Evolutionary conservation across 208 protist genomes (phyloP).

Genomic region (Trypanosoma mega): DNA sequence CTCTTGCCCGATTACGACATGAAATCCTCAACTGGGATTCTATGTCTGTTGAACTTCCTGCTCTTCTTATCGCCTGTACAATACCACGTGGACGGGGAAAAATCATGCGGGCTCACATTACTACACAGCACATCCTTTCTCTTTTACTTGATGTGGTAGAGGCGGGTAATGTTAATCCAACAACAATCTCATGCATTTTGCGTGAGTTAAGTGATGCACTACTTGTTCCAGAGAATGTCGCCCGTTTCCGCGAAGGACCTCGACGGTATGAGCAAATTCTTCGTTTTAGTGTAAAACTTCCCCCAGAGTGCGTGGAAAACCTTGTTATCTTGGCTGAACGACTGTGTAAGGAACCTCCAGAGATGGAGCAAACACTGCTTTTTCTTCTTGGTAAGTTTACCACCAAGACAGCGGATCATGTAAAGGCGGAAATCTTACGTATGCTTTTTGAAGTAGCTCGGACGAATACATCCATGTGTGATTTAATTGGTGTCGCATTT

Average conservation of each 20-base stretch:
- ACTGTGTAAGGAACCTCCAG: constrained; percentile 63
- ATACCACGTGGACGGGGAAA: constrained; percentile 52
- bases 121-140: constrained; percentile 67
- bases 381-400: constrained; percentile 46
- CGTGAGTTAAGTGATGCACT: constrained; percentile 84
- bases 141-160: constrained; percentile 62
- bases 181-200: constrained; percentile 52
- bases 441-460: constrained; percentile 90
- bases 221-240: constrained; percentile 56
- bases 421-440: constrained; percentile 74
- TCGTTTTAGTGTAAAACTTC: constrained; percentile 44
- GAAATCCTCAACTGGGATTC: constrained; percentile 58
- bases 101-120: constrained; percentile 54
- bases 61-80: constrained; percentile 55
- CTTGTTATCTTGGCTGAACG: constrained; percentile 83
- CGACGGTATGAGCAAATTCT: constrained; percentile 62
- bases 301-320: constrained; percentile 69
- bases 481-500: constrained; percentile 59
- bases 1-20: constrained; percentile 36
- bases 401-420: constrained; percentile 36
- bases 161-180: neutral
- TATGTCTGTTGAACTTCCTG: constrained; percentile 54
- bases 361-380: constrained; percentile 61
- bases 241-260: constrained; percentile 54
- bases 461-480: constrained; percentile 63